phyloP scores from a whole-genome alignment of 306 rosid species.

The Cicer pinnatifidum region DNA sequence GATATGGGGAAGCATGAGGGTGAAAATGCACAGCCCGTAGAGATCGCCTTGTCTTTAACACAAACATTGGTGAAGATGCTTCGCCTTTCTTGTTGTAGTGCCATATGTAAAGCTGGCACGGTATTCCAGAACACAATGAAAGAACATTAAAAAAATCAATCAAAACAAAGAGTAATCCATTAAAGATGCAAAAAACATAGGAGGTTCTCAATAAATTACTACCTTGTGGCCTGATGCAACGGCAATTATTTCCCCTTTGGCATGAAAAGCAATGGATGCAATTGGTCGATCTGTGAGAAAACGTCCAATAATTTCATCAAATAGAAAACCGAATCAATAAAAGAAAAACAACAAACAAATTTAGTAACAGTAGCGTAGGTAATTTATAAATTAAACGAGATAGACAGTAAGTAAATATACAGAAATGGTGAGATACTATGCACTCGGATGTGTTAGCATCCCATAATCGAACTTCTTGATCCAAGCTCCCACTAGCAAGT shows the following conservation, averaged over 20 bases:
- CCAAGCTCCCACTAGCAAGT: slow-evolving; percentile 99
- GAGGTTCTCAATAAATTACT: slow-evolving; percentile 43
- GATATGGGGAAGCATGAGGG: slow-evolving; percentile 90
- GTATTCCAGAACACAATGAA: slow-evolving; percentile 37
- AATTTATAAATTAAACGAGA: slow-evolving; percentile 26
- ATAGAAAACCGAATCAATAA: slow-evolving; percentile 21
- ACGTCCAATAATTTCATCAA: slow-evolving; percentile 28
- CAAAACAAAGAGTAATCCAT: slow-evolving; percentile 24
- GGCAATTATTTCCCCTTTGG: slow-evolving; percentile 89
- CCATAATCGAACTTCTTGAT: slow-evolving; percentile 97
- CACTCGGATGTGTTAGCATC: slow-evolving; percentile 90
- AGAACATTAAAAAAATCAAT: slow-evolving; percentile 19
- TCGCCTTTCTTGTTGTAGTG: slow-evolving; percentile 79
- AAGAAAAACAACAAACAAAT: slow-evolving; percentile 29
- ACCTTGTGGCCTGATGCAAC: slow-evolving; percentile 99
- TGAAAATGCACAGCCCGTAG: slow-evolving; percentile 98
- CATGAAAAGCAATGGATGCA: slow-evolving; percentile 97
- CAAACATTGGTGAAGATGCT: slow-evolving; percentile 78
- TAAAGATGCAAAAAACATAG: slow-evolving; percentile 26
- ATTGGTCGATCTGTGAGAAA: slow-evolving; percentile 79
- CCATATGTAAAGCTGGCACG: slow-evolving; percentile 87
- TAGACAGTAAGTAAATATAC: slow-evolving; percentile 55
- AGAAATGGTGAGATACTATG: slow-evolving; percentile 82
- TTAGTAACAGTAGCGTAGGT: slow-evolving; percentile 35
- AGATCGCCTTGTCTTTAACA: slow-evolving; percentile 85